Base-by-base conservation (phyloP, 805 yeast genomes). In the Yarrowia hollandica region DNA sequence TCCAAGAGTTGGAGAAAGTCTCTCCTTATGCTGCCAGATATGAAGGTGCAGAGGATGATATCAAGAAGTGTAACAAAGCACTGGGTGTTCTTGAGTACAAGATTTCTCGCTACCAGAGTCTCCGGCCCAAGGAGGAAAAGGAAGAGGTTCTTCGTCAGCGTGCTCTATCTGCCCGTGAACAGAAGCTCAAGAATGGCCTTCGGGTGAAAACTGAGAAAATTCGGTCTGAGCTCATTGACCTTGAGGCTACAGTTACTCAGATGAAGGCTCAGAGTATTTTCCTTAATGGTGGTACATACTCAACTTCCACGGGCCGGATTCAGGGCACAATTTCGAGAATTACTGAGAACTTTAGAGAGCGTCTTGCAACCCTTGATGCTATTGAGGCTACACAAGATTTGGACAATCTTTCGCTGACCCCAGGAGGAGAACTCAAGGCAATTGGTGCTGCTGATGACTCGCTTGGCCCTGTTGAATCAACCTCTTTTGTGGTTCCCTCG, bases 251-350 rank as follows among this genome's bases (percentile, higher is more conserved):
- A 4, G 58, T 52, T 16, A 52, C 58, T 4, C 26, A 52, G 35
- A 35, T 52, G 58, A 52, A 52, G 44, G 58, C 44, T 19, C 42
- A 52, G 44, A 25, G 26, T 10, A 48, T 48, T 16, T 48, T 48
- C 39, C 15, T 22, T 16, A 48, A 21, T 16, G 39, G 39, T 10
- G 55, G 55, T 4, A 3, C 55, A 1, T 48, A 48, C 30, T 15
- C 39, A 2, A 48, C 55, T 12, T 48, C 55, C 16, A 48, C 37
- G 5, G 26, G 39, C 16, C 38, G 39, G 9, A 48, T 48, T 21
- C 55, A 48, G 30, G 39, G 16, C 14, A 33, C 55, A n/a, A 48
- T 48, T 23, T 30, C 11, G 1, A 19, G 34, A 7, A 11, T 31
- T 22, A 48, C 55, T 8, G 55, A 48, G 55, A 33, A 22, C 21